Evolutionary conservation across 1,284 basidiomycete species (phyloP).

Genomic region (Mycena citricolor): DNA sequence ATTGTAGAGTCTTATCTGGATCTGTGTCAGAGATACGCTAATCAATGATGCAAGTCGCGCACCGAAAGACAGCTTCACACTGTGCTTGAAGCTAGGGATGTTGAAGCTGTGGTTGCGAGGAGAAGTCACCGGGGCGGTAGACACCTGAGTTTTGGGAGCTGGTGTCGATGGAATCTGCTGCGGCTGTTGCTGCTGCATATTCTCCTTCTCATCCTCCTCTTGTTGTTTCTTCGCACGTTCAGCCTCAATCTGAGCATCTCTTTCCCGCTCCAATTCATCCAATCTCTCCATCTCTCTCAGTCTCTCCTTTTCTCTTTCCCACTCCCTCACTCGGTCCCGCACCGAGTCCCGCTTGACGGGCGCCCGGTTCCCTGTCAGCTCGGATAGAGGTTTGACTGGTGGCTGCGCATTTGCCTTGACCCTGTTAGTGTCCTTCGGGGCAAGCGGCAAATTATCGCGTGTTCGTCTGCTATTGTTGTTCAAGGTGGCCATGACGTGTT

Average conservation of each 20-base stretch:
- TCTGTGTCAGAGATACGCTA: not conserved
- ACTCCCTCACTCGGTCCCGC: slow-evolving; percentile 51
- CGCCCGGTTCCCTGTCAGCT: slow-evolving; percentile 26
- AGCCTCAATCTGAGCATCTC: slow-evolving; percentile 40
- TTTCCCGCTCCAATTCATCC: slow-evolving; percentile 49
- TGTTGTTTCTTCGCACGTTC: slow-evolving; percentile 28
- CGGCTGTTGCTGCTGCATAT: too few relatives aligned
- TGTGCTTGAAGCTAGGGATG: slow-evolving; percentile 52
- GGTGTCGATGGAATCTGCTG: slow-evolving; percentile 12
- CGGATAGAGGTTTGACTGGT: slow-evolving; percentile 9
- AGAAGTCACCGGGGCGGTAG: slow-evolving; percentile 6
- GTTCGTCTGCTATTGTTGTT: slow-evolving; percentile 15
- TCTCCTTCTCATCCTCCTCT: slow-evolving; percentile 25
- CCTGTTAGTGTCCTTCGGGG: slow-evolving; percentile 12
- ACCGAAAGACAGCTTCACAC: slow-evolving; percentile 72
- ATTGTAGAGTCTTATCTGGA: slow-evolving; percentile 54
- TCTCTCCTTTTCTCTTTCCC: slow-evolving; percentile 57
- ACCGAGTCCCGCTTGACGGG: slow-evolving; percentile 40
- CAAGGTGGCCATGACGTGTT: slow-evolving; percentile 28
- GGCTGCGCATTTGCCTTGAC: slow-evolving; percentile 1
- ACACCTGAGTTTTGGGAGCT: slow-evolving; percentile 9
- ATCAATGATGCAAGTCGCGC: slow-evolving; percentile 6
- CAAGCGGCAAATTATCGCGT: slow-evolving; percentile 22
- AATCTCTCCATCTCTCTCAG: slow-evolving; percentile 53
- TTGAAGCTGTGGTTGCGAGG: slow-evolving; percentile 16